Evolutionary conservation across 2,329 filamentous ascomycete genomes (phyloP), one percentile per base, ranked within the genome.

Genomic region (Pseudogymnoascus sp.): DNA sequence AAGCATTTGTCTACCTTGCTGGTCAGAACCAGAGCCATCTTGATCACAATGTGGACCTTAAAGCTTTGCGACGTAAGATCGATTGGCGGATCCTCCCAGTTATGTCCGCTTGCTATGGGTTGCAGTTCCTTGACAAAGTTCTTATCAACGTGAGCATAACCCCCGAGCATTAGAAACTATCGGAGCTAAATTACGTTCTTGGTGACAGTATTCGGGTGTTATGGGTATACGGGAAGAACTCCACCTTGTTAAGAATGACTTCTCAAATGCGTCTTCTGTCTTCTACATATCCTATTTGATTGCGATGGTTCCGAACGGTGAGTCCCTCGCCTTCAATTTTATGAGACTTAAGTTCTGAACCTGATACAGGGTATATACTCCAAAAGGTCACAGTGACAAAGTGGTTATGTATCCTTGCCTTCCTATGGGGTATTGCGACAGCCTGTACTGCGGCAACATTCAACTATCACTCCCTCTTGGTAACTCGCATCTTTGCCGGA

Each of bases 121-220:
- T 86, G 74, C 83, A 86, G 69, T 86, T 86, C 67, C 75, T 86
- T 51, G 85, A 87, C 75, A 87, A 87, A 73, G 81, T 86, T 65
- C 79, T 84, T 26, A 78, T 86, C 54, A 87, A 87, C 68, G 83
- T 85, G 62, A 70, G 80, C 74, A n/a, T 39, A 31, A 11, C 40
- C 36, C 29, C 26, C 5, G 7, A 34, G 51, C 6, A 29, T 34
- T 57, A 5, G 10, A 14, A 57, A 4, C 14, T 26, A 57, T 8
- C 10, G 2, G n/a, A 34, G 26, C 51, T 57, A 18, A 54, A 34
- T 57, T 34, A 5, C 1, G 16, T 16, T 29, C n/a, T 29, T 62
- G 57, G 34, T 51, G 62, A 60, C 71, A 86, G 80, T 88, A 88
- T 69, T 84, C 84, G 16, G 83, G 82, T 65, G 84, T 89, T 62